Evolutionary conservation across 176 grass and related monocot genomes (phyloP).

Genomic region (Carex kokanica): DNA sequence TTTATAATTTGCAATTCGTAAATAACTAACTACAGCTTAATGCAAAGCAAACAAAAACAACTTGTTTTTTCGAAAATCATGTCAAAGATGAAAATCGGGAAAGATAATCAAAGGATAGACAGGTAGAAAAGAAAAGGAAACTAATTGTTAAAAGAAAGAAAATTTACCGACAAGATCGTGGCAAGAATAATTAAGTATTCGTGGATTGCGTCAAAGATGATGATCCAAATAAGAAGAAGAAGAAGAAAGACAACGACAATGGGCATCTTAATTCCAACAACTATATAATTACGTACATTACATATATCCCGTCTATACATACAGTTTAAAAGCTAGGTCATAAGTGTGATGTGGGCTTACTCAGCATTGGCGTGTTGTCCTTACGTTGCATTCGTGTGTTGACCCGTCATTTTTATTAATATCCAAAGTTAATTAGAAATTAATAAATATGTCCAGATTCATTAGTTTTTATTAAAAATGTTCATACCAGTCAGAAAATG

Average conservation of each 20-base stretch:
- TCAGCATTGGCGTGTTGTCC: too few species aligned
- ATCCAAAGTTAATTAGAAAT: too few species aligned
- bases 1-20: background rate
- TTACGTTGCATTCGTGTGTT: too few species aligned
- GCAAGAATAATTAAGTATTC: background rate
- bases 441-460: too few species aligned
- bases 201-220: background rate
- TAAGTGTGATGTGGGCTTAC: too few species aligned
- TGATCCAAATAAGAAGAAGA: background rate
- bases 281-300: background rate
- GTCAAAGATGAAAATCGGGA: background rate
- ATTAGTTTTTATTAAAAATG: too few species aligned
- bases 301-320: too few species aligned
- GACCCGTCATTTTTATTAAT: too few species aligned
- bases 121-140: background rate
- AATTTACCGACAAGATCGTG: conserved; percentile 1
- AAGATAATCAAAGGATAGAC: background rate
- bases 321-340: too few species aligned
- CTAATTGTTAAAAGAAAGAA: background rate
- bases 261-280: background rate
- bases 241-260: background rate
- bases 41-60: too few species aligned
- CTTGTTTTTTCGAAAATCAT: background rate
- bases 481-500: too few species aligned
- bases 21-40: background rate